Base-by-base conservation (phyloP, 805 yeast species). In the Saturnispora gosingensis region DNA sequence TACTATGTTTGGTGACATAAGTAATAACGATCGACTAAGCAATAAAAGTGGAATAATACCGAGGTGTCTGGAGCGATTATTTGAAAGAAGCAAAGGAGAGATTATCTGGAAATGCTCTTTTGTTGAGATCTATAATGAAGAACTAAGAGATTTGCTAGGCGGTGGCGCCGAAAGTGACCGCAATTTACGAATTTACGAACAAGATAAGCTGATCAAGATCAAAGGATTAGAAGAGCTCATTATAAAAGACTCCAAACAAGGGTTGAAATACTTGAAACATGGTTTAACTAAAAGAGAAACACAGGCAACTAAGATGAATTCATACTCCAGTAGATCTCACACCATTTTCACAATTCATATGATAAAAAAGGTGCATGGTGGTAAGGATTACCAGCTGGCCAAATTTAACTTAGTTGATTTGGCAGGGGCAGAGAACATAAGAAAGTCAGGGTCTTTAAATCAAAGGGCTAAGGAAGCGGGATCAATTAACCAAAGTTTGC, bases 391-490 rank as follows among this genome's bases (percentile, higher is more conserved):
- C 46, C 61, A 62, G 16, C 57, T 56, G 43, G 63, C 71, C 6
- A 68, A 69, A 51, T 49, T 49, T 13, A 49, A 89, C 62, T 70
- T 89, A 22, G 98, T 91, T 5, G 98, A 91, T 69, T 73, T 91
- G 56, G 99, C 98, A 0, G 98, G 99, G 0, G 86, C 96, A 5
- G 99, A 91, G 65, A 90, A 90, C 63, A 83, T 91, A 50, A 78
- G 73, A 56, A 73, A 88, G 59, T 86, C 96, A 0, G 99, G 99
- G 3, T 96, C 97, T 0, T 74, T 80, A 24, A 82, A 85, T 58
- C 84, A 81, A 62, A 74, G 96, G 43, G 97, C 96, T 0, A 82
- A 88, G 58, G 99, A 91, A 63, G 96, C 97, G 0, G 97, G 97
- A 0, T 80, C 88, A 18, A 90, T 90, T 48, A 91, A 91, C 66